These are phyloP conservation scores for Phascolomyces articulosus DNA, from an alignment of 371 early-diverging fungal species.

Conservation along the genomic window DNA sequence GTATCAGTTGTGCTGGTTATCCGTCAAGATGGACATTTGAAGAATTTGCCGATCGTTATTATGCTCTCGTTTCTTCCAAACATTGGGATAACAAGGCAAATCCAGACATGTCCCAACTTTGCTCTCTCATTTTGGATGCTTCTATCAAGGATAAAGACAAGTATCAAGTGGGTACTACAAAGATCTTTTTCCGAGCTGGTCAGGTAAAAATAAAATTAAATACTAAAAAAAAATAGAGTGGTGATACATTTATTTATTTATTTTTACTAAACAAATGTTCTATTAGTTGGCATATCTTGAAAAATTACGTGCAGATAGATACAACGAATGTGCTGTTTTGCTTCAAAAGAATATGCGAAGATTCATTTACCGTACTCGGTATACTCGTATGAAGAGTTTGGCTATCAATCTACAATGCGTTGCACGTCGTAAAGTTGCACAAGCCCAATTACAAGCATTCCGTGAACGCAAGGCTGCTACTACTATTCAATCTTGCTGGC, in stretches of 20 bases:
- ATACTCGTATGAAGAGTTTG: slow-evolving; percentile 63
- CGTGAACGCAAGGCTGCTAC: slow-evolving; percentile 77
- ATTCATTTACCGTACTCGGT: slow-evolving; percentile 73
- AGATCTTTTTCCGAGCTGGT: slow-evolving; percentile 99
- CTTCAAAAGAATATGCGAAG: slow-evolving; percentile 90
- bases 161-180: slow-evolving; percentile 96
- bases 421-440: slow-evolving; percentile 69
- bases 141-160: slow-evolving; percentile 80
- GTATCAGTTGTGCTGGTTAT: slow-evolving; percentile 98
- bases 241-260: neutral
- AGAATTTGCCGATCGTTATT: slow-evolving; percentile 94
- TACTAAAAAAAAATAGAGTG: neutral
- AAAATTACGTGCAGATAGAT: slow-evolving; percentile 83
- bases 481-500: slow-evolving; percentile 72
- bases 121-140: slow-evolving; percentile 67
- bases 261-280: neutral
- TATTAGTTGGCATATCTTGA: slow-evolving; percentile 85
- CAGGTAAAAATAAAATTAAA: slow-evolving; percentile 40
- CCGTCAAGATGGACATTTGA: slow-evolving; percentile 91
- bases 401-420: slow-evolving; percentile 66
- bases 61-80: slow-evolving; percentile 75
- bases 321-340: slow-evolving; percentile 78
- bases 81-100: slow-evolving; percentile 60
- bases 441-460: slow-evolving; percentile 49
- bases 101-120: slow-evolving; percentile 55